Evolutionary conservation across 139 green algal species (phyloP).

Genomic region (Closterium sp.): DNA sequence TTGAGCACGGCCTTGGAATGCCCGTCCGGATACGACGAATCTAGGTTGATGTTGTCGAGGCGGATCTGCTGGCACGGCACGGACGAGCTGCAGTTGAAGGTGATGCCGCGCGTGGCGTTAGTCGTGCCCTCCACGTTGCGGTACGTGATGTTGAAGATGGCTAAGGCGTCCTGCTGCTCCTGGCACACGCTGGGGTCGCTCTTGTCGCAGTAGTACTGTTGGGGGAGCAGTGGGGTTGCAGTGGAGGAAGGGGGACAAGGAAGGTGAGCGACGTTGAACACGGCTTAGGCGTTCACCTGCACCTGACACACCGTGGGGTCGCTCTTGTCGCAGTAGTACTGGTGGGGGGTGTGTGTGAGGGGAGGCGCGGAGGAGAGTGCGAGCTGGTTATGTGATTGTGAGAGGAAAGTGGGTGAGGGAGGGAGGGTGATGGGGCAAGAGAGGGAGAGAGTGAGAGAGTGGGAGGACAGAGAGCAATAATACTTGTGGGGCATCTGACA

Average conservation of each 20-base stretch:
- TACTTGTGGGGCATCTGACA: too few relatives aligned
- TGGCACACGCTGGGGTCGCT: not conserved
- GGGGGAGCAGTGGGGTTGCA: not conserved
- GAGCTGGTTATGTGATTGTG: too few relatives aligned
- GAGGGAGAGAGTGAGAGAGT: too few relatives aligned
- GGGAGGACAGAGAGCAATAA: too few relatives aligned
- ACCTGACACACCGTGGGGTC: too few relatives aligned
- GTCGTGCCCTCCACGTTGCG: not conserved
- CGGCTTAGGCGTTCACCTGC: too few relatives aligned
- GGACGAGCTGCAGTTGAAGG: not conserved
- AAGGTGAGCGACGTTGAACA: not conserved
- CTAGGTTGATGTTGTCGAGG: not conserved
- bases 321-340: not conserved
- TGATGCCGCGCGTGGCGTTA: not conserved
- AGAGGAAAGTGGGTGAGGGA: too few relatives aligned
- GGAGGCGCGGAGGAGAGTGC: too few relatives aligned
- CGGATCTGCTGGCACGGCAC: not conserved
- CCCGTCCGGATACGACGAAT: not conserved
- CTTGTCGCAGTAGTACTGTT: slow-evolving; percentile 6
- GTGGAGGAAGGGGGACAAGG: not conserved
- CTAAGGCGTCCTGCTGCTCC: not conserved
- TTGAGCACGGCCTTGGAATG: not conserved
- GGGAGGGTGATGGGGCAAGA: too few relatives aligned
- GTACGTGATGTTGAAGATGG: not conserved
- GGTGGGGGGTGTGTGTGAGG: too few relatives aligned